Conservation (phyloP, 129 eudicot species). For the Lonicera japonica region DNA sequence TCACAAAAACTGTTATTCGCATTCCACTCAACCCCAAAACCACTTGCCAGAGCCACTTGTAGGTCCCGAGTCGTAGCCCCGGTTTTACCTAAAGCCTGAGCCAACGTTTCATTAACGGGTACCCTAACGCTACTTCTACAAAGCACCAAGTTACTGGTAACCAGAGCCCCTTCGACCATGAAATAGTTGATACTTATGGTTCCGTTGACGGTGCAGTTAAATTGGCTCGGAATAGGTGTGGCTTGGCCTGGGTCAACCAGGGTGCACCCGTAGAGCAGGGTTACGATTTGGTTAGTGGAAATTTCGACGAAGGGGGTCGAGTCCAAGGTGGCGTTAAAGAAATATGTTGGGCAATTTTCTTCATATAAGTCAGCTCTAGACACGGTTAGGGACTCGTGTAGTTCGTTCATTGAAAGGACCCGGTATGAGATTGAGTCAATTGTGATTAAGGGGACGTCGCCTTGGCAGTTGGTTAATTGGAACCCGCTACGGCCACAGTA, state of each 20-base stretch:
- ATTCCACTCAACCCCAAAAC: constrained; percentile 14
- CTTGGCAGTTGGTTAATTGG: constrained; percentile 7
- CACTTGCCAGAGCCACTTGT: constrained; percentile 1
- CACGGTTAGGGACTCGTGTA: not conserved
- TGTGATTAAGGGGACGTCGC: not conserved
- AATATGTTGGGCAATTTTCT: constrained; percentile 1
- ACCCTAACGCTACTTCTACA: not conserved
- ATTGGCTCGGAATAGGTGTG: not conserved
- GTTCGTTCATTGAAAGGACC: not conserved
- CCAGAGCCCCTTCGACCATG: not conserved
- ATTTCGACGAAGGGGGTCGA: not conserved
- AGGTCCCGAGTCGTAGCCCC: not conserved
- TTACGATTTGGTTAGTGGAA: constrained; percentile 3
- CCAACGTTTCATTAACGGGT: not conserved
- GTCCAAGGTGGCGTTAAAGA: constrained; percentile 17
- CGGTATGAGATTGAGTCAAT: not conserved
- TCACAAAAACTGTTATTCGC: constrained; percentile 6
- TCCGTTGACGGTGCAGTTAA: not conserved
- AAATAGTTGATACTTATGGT: not conserved
- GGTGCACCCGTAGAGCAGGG: constrained; percentile 11
- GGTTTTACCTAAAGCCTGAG: not conserved
- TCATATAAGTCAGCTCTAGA: constrained; percentile 14
- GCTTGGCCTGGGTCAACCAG: not conserved
- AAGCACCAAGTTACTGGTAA: not conserved
- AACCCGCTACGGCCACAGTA: constrained; percentile 26